Evolutionary conservation across 108 stramenopile species (phyloP), one percentile per base, ranked within the genome.

Genomic region (Thalassiosira profunda): DNA sequence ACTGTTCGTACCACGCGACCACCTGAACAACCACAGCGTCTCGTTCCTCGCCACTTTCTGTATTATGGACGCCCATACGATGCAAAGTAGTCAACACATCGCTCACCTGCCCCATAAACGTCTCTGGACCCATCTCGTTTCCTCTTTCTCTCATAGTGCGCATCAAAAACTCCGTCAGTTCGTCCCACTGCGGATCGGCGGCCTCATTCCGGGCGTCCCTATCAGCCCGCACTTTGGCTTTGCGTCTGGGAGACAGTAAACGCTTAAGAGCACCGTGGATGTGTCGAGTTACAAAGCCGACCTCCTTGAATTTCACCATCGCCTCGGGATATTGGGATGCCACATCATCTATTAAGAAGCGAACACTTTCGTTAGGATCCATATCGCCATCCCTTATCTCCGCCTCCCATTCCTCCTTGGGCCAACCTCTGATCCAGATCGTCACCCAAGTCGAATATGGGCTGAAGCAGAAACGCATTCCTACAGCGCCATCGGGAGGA

Each of bases 191-290:
- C n/a, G n/a, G n/a, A n/a, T n/a, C n/a, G n/a, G n/a, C n/a, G n/a
- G n/a, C n/a, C n/a, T n/a, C 47, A 20, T 12, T 48, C 14, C 47
- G 47, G 12, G 3, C 3, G 3, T 48, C 47, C 28, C 47, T 48
- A 12, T 48, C 47, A 14, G 47, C 47, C 0, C 47, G 47, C 24
- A 21, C 47, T 48, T 48, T 12, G 1, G 11, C 47, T 29, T 48
- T 21, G 3, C 47, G 47, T 12, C 28, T 20, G 24, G 51, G 28
- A 31, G 51, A 31, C 26, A 52, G 0, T 17, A 52, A 1, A 31
- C 51, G 29, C 9, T 52, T 52, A 5, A 52, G 51, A 52, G 51
- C 51, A 31, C 51, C 51, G 33, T 52, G 51, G 33, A 52, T 52
- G 4, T 8, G 15, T 10, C 2, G 29, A 6, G 10, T 8, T 17